Evolutionary conservation across 2,329 filamentous ascomycete genomes (phyloP).

Genomic region (Scedosporium aurantiacum): DNA sequence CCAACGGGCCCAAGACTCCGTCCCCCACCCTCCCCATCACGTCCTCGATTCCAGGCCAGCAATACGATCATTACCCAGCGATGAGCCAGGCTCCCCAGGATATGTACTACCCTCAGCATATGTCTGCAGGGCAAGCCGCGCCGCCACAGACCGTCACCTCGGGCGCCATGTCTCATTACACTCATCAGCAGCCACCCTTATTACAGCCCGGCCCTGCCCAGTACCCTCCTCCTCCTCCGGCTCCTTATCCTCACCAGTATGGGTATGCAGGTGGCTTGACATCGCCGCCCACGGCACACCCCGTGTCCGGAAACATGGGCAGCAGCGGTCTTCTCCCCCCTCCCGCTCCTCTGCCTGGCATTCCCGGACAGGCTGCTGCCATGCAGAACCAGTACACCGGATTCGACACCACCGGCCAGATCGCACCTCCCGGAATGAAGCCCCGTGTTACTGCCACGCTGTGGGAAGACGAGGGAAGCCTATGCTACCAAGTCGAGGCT

Average conservation of each 20-base stretch:
- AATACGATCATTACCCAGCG: slow-evolving; percentile 36
- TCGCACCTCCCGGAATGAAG: slow-evolving; percentile 89
- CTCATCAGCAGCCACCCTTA: slow-evolving; percentile 65
- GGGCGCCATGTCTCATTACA: slow-evolving; percentile 62
- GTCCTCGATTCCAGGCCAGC: slow-evolving; percentile 25
- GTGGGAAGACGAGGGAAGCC: slow-evolving; percentile 95
- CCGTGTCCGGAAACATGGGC: slow-evolving; percentile 58
- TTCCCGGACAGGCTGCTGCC: slow-evolving; percentile 23
- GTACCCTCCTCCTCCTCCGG: slow-evolving; percentile 50
- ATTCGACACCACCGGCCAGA: slow-evolving; percentile 80
- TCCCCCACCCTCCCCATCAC: slow-evolving; percentile 54
- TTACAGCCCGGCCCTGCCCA: slow-evolving; percentile 60
- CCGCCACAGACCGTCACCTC: slow-evolving; percentile 69
- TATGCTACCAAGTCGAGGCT: slow-evolving; percentile 96
- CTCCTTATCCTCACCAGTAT: slow-evolving; percentile 53
- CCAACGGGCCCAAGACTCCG: slow-evolving; percentile 64
- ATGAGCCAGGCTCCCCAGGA: slow-evolving; percentile 79
- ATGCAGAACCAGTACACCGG: slow-evolving; percentile 48
- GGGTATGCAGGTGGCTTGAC: slow-evolving; percentile 66
- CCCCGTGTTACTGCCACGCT: slow-evolving; percentile 90
- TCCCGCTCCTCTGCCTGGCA: slow-evolving; percentile 25
- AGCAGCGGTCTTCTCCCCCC: slow-evolving; percentile 56
- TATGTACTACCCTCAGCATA: slow-evolving; percentile 75
- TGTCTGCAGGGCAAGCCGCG: slow-evolving; percentile 66
- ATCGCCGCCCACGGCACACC: slow-evolving; percentile 62